Evolutionary conservation across 352 stramenopile species (phyloP).

Genomic region (Phytophthora cactorum): DNA sequence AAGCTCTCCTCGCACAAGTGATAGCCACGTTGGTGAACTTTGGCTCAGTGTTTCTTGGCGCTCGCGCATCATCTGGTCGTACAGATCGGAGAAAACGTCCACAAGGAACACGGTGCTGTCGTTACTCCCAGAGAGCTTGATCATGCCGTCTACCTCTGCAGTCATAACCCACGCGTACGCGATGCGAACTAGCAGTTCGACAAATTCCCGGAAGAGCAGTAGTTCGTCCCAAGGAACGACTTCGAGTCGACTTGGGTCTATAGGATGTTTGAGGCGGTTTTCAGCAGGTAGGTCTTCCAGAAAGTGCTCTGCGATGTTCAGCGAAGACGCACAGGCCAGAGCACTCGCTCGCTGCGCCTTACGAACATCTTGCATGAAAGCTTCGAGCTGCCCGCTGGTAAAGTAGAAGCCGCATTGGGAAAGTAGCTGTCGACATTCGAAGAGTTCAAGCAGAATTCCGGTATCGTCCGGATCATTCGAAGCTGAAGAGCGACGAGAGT

Average conservation of each 20-base stretch:
- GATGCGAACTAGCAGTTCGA: conserved; percentile 69
- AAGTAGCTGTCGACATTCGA: conserved; percentile 58
- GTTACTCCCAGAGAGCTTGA: conserved; percentile 8
- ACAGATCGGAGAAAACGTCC: conserved; percentile 51
- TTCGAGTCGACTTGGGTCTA: conserved; percentile 32
- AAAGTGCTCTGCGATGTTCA: conserved; percentile 20
- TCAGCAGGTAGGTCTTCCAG: conserved; percentile 23
- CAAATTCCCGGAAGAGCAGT: conserved; percentile 67
- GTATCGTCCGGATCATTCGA: conserved; percentile 27
- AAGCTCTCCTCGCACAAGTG: conserved; percentile 35
- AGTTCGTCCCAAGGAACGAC: conserved; percentile 47
- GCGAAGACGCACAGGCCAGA: conserved; percentile 20
- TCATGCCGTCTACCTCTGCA: conserved; percentile 13
- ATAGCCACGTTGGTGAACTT: conserved; percentile 28
- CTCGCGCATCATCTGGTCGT: conserved; percentile 47
- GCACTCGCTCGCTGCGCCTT: conserved; percentile 42
- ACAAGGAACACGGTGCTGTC: conserved; percentile 34
- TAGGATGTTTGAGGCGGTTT: conserved; percentile 27
- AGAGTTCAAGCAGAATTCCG: conserved; percentile 48
- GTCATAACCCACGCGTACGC: conserved; percentile 37
- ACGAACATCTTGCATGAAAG: conserved; percentile 44
- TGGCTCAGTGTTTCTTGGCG: conserved; percentile 31
- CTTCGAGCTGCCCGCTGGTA: conserved; percentile 46
- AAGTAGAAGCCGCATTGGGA: conserved; percentile 52
- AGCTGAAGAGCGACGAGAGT: conserved; percentile 20